Base-by-base conservation (phyloP, 169 alveolate genomes). In the Blepharisma undulans region DNA sequence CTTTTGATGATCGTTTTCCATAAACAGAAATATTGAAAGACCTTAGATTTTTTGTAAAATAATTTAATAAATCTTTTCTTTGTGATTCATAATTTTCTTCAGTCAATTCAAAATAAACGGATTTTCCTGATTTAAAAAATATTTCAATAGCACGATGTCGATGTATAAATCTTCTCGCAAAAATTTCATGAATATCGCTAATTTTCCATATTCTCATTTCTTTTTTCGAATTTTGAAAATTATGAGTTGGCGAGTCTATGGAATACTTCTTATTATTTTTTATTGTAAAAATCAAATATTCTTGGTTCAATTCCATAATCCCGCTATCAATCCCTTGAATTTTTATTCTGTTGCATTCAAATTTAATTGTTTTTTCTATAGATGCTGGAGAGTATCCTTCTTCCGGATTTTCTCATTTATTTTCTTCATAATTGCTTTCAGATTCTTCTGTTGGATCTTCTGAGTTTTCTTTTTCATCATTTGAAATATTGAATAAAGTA, bases 131-230 rank as follows among this genome's bases (percentile, higher is more conserved):
- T 32, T 59, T 87, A 1, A 92, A 76, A 36, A 84, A 93, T 7
- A 93, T 66, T 77, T 93, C 96, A 30, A 91, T 72, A 66, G 94
- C 96, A n/a, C 87, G 32, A 32, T 91, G 89, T 0, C 72, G 30
- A 3, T 91, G 87, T 7, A 84, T 33, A 76, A 88, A 93, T 30
- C 96, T 91, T 60, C 94, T 22, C 29, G 36, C 66, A 27, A 91
- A 85, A 10, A 93, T 78, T 71, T 91, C 34, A 25, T 66, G 78
- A 4, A 93, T 72, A 16, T 92, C 92, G 1, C 60, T 25, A n/a
- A 29, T 34, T 8, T 77, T 34, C 90, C 92, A 91, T 12, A 77
- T 78, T 36, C 61, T 93, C 16, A 33, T 76, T 16, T 21, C 29
- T 71, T 93, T 34, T 74, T 76, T 79, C 59, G 33, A n/a, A 72